Conservation (phyloP, 345 rosid genomes). For the Brassica carinata region DNA sequence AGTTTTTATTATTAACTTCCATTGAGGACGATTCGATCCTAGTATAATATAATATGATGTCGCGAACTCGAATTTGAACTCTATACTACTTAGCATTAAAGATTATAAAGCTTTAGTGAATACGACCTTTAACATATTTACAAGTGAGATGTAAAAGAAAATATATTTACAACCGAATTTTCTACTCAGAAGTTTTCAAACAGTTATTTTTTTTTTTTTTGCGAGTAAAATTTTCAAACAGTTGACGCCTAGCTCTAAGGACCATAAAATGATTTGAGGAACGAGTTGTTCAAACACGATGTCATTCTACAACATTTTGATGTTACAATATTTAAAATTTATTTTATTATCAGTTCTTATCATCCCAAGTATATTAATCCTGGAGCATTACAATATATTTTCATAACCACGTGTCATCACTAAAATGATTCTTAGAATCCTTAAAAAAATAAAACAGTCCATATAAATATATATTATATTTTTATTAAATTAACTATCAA, state of each 20-base stretch:
- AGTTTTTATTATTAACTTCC: too few relatives aligned
- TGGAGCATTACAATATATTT: too few relatives aligned
- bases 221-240: too few relatives aligned
- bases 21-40: too few relatives aligned
- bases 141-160: not conserved
- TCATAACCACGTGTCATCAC: too few relatives aligned
- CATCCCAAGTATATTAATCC: too few relatives aligned
- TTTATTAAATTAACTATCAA: too few relatives aligned
- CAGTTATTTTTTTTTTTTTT: too few relatives aligned
- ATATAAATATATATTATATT: too few relatives aligned
- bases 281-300: not conserved
- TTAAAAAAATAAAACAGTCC: too few relatives aligned
- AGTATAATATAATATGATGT: not conserved
- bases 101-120: not conserved
- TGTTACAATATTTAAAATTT: not conserved
- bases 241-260: not conserved
- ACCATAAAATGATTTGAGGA: not conserved
- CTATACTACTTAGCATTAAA: not conserved
- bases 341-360: not conserved
- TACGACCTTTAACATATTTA: not conserved
- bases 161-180: not conserved
- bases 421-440: too few relatives aligned
- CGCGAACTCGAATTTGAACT: slow-evolving; percentile 1
- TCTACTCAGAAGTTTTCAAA: too few relatives aligned
- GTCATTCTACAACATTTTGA: not conserved